Conservation (phyloP, 768 basidiomycete genomes). For the Favolaschia claudopus region DNA sequence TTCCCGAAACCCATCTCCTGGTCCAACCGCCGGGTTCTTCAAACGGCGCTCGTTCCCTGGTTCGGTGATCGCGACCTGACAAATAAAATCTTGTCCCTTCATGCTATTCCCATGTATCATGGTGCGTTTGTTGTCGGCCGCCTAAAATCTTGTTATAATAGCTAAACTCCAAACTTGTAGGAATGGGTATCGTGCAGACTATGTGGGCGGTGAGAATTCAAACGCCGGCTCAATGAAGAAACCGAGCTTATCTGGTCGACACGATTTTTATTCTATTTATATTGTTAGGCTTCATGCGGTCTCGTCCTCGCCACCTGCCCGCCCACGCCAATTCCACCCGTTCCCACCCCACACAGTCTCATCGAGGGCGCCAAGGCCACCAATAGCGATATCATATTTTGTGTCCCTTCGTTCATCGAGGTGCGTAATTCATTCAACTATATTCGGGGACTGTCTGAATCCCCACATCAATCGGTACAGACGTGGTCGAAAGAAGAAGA, state of each 20-base stretch:
- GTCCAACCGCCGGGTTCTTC: slow-evolving; percentile 12
- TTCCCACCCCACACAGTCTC: slow-evolving; percentile 34
- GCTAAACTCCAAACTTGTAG: too few relatives aligned
- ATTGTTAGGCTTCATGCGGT: slow-evolving; percentile 35
- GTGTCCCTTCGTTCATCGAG: slow-evolving; percentile 40
- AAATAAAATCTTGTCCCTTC: slow-evolving; percentile 29
- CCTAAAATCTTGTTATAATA: background rate
- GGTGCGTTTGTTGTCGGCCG: slow-evolving; percentile 11
- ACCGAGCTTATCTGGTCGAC: background rate
- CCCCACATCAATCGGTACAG: background rate
- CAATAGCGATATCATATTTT: slow-evolving; percentile 33
- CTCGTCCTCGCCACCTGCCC: slow-evolving; percentile 31
- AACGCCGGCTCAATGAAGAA: background rate
- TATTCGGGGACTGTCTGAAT: background rate
- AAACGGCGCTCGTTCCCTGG: slow-evolving; percentile 21
- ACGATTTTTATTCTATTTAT: background rate
- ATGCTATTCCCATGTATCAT: slow-evolving; percentile 41
- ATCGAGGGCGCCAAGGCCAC: slow-evolving; percentile 29
- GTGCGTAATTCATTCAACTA: slow-evolving; percentile 26
- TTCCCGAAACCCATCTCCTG: slow-evolving; percentile 33
- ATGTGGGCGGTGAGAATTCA: slow-evolving; percentile 36
- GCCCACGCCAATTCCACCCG: slow-evolving; percentile 31
- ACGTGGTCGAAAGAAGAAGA: background rate
- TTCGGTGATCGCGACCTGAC: slow-evolving; percentile 37
- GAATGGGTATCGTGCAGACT: slow-evolving; percentile 31